Base-by-base conservation (phyloP, 2,329 filamentous ascomycete genomes). In the Exophiala dermatitidis region DNA sequence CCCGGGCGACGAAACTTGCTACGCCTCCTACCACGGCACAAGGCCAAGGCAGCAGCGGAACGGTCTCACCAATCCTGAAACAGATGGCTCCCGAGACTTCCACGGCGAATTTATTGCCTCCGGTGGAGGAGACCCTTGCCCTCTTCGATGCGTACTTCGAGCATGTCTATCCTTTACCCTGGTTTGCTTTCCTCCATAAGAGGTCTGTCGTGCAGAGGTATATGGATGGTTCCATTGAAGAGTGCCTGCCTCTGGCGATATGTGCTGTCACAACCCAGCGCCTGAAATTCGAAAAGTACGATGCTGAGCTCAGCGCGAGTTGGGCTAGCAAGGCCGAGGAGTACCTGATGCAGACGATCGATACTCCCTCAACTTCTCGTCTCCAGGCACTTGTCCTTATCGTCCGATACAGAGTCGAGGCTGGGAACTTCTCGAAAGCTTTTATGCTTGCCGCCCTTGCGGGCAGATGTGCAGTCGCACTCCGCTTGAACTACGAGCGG, bases 401-500 rank as follows among this genome's bases (percentile, higher is more conserved):
- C 6, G 50, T 59, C 9, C 47, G 51, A 38, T 56, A 57, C 29
- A 38, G 50, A n/a, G 51, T 53, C 10, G 48, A 56, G 33, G 48
- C 43, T 1, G 53, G 57, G 9, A 50, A 53, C 29, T 59, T 59
- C 48, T 53, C 52, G 8, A 52, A 51, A 12, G 57, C 53, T 30
- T 59, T 59, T 38, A 57, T 59, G 51, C 53, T 59, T 9, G 45
- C 54, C n/a, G 53, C 57, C 26, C 45, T 56, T 10, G 53, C 57
- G 26, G 48, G 43, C 12, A 31, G 57, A 2, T 75, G 76, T 52
- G 74, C 76, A 3, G 71, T 73, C n/a, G 75, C 74, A 2, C 67
- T 78, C 9, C 70, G 74, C 3, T 67, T 78, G 5, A 76, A 77
- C 62, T 72, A 75, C 53, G 76, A 77, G 57, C 74, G 74, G 53